These are phyloP conservation scores for Protomyces inouyei DNA, from an alignment of 1,139 yeast genomes.

Conservation along the genomic window DNA sequence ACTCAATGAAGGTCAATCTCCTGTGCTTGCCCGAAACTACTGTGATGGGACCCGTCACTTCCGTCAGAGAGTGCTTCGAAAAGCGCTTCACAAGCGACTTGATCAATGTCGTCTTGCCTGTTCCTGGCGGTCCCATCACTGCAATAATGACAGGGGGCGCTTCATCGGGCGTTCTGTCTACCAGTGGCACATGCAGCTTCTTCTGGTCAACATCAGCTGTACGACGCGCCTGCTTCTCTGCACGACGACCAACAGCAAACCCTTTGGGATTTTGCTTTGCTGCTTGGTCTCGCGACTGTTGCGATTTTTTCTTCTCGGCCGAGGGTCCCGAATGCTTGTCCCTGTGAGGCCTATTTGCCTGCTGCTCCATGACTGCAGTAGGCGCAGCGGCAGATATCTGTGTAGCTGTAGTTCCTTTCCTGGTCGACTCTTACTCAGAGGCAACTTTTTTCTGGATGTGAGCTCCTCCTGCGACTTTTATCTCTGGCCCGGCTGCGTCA, in stretches of 20 bases:
- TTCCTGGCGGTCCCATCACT: constrained; percentile 98
- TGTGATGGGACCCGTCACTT: constrained; percentile 92
- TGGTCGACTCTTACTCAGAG: not conserved
- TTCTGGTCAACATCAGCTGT: constrained; percentile 74
- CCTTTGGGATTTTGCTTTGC: constrained; percentile 25
- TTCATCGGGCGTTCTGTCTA: constrained; percentile 94
- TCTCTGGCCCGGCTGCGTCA: not conserved
- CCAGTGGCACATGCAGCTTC: constrained; percentile 93
- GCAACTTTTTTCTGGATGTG: not conserved
- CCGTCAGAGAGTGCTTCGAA: constrained; percentile 80
- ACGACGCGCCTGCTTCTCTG: constrained; percentile 73
- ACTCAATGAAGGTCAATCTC: constrained; percentile 87
- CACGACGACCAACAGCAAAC: constrained; percentile 21
- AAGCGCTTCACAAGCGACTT: constrained; percentile 81
- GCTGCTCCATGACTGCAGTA: constrained; percentile 11
- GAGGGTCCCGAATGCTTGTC: constrained; percentile 25
- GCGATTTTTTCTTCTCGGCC: constrained; percentile 20
- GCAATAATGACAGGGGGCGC: constrained; percentile 95
- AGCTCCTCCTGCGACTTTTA: not conserved
- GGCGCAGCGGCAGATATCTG: not conserved
- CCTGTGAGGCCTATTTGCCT: constrained; percentile 17
- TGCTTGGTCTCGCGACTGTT: constrained; percentile 11
- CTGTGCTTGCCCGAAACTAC: constrained; percentile 96
- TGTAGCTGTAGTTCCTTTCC: not conserved
- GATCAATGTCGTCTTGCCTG: constrained; percentile 92